These are phyloP conservation scores for Goffeauzyma gilvescens DNA, from an alignment of 768 basidiomycete genomes.

Conservation along the genomic window DNA sequence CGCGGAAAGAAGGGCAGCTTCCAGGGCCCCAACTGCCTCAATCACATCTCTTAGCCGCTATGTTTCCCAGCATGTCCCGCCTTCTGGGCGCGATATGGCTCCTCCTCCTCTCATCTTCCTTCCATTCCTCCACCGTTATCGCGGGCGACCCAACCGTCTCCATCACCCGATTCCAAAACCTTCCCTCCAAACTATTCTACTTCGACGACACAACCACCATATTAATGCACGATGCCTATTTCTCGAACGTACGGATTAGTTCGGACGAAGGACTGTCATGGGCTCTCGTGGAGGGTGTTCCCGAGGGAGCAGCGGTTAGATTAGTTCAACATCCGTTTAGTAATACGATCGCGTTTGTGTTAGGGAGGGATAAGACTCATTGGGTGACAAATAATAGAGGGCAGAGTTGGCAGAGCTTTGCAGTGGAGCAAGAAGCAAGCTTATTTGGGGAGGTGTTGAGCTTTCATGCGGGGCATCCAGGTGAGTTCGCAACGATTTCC, in stretches of 20 bases:
- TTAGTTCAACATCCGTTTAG: constrained; percentile 76
- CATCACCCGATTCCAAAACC: constrained; percentile 42
- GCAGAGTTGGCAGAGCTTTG: constrained; percentile 64
- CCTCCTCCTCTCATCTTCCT: no score
- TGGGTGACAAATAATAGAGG: constrained; percentile 80
- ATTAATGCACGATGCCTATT: constrained; percentile 60
- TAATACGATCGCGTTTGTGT: constrained; percentile 61
- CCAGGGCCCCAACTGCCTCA: no score
- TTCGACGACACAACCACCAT: constrained; percentile 71
- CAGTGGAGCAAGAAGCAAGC: constrained; percentile 16
- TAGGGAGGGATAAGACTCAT: constrained; percentile 56
- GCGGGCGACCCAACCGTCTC: constrained; percentile 25
- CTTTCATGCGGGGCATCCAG: constrained; percentile 62
- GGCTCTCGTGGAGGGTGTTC: constrained; percentile 39
- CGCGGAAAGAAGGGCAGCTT: no score
- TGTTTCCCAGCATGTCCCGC: no score
- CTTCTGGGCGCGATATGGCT: no score
- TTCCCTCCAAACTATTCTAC: constrained; percentile 63
- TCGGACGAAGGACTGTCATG: constrained; percentile 68
- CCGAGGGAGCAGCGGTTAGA: constrained; percentile 45
- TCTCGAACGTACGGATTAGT: constrained; percentile 56
- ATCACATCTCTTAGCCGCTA: no score
- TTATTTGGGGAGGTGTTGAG: constrained; percentile 45
- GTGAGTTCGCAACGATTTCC: not conserved
- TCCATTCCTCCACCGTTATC: no score